These are phyloP conservation scores for Paramarasmius palmivorus DNA, from an alignment of 1,284 basidiomycete genomes.

Conservation along the genomic window DNA sequence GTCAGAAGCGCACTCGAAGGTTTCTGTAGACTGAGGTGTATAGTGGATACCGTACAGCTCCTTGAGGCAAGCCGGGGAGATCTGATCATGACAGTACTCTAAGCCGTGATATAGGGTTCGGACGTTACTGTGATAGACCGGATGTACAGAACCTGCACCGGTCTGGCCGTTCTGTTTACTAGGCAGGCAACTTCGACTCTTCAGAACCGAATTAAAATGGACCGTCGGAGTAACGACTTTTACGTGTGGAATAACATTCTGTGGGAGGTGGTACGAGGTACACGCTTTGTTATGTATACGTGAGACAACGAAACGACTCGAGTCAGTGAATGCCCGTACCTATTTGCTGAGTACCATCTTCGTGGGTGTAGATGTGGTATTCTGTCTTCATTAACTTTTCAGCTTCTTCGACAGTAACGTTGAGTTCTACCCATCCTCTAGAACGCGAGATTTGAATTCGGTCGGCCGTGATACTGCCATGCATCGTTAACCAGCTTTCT, in stretches of 20 bases:
- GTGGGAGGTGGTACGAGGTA: slow-evolving; percentile 45
- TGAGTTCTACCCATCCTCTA: slow-evolving; percentile 44
- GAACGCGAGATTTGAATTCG: slow-evolving; percentile 33
- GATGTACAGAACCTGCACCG: slow-evolving; percentile 25
- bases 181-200: slow-evolving; percentile 14
- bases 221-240: slow-evolving; percentile 50
- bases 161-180: slow-evolving; percentile 27
- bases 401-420: slow-evolving; percentile 43
- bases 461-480: slow-evolving; percentile 30
- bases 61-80: slow-evolving; percentile 41
- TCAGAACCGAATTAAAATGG: slow-evolving; percentile 40
- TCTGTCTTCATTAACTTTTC: slow-evolving; percentile 45
- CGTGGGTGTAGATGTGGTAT: slow-evolving; percentile 46
- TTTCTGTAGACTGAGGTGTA: slow-evolving; percentile 5
- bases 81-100: slow-evolving; percentile 37
- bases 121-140: not conserved
- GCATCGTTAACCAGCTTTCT: slow-evolving; percentile 38
- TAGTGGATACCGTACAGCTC: slow-evolving; percentile 40
- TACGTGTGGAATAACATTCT: slow-evolving; percentile 42
- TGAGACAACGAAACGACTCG: too few relatives aligned
- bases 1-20: slow-evolving; percentile 27
- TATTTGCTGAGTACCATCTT: slow-evolving; percentile 34
- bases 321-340: slow-evolving; percentile 22
- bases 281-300: slow-evolving; percentile 29
- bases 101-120: slow-evolving; percentile 23